A percentile compares a stretch with the other conserved stretches of the same genome.
phyloP scores from a whole-genome alignment of 106 monocot genomes.

The Dendrobium catenatum region DNA sequence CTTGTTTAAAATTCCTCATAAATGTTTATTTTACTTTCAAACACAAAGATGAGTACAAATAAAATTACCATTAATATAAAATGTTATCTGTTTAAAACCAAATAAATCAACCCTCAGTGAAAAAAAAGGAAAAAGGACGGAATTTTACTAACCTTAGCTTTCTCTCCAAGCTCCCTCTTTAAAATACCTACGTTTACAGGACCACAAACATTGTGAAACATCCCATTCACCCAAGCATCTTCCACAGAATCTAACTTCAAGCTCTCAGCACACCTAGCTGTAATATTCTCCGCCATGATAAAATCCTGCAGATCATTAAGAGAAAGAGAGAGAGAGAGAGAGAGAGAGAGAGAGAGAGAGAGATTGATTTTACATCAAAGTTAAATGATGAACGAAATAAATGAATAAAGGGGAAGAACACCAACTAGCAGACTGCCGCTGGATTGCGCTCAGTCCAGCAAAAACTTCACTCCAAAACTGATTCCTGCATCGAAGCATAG shows the following conservation, averaged over 20 bases:
- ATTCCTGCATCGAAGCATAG: neutral
- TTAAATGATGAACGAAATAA: neutral
- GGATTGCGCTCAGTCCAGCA: neutral
- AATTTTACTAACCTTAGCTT: neutral
- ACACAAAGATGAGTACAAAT: neutral
- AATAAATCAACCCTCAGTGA: neutral
- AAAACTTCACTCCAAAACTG: neutral
- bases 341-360: neutral
- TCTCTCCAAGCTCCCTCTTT: neutral
- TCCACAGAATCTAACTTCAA: neutral
- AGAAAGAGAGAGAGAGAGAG: neutral
- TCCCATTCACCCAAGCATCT: neutral
- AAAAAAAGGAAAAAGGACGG: neutral
- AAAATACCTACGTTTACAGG: neutral
- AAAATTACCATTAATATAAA: neutral
- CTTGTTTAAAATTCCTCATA: neutral
- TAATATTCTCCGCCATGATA: neutral
- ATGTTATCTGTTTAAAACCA: neutral
- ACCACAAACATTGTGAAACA: neutral
- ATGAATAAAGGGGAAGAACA: neutral
- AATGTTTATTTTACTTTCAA: neutral
- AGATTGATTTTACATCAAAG: neutral
- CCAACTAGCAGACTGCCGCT: neutral
- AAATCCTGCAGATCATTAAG: neutral
- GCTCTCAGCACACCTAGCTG: neutral